These are phyloP conservation scores for Aechmea fasciata DNA, from an alignment of 176 grass and related monocot genomes.

Conservation along the genomic window DNA sequence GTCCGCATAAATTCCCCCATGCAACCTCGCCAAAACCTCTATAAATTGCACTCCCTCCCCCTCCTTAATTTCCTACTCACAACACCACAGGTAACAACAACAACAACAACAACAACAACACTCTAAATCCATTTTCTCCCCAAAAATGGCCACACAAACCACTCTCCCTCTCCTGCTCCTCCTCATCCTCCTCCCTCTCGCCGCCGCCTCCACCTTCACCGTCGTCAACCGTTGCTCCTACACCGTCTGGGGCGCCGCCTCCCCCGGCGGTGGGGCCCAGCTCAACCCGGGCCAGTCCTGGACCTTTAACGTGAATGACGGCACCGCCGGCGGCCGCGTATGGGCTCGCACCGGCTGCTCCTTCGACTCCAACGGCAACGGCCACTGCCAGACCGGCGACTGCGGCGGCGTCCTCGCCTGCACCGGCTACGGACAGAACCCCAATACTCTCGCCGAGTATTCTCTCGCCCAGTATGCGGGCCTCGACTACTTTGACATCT, in stretches of 20 bases:
- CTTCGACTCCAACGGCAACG: constrained; percentile 35
- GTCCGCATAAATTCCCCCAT: no score
- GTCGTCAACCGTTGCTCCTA: constrained; percentile 39
- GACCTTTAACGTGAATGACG: constrained; percentile 15
- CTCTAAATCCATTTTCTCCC: neutral
- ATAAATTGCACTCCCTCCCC: no score
- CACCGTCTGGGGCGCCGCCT: constrained; percentile 32
- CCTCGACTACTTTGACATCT: constrained; percentile 17
- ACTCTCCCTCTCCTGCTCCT: neutral
- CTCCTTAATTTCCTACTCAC: no score
- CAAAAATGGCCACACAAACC: neutral
- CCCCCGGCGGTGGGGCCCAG: constrained; percentile 30
- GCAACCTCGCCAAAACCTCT: no score
- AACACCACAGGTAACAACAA: no score
- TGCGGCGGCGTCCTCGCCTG: constrained; percentile 38
- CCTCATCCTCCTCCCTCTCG: neutral
- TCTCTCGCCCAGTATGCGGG: neutral
- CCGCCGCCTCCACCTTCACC: constrained; percentile 21
- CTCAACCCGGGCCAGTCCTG: constrained; percentile 31
- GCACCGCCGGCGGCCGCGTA: constrained; percentile 26
- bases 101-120: no score
- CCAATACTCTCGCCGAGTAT: constrained; percentile 10
- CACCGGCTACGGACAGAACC: neutral
- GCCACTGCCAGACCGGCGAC: constrained; percentile 37
- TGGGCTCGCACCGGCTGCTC: constrained; percentile 55